phyloP scores from a whole-genome alignment of 441 rosid genomes.

The Populus hybrid region DNA sequence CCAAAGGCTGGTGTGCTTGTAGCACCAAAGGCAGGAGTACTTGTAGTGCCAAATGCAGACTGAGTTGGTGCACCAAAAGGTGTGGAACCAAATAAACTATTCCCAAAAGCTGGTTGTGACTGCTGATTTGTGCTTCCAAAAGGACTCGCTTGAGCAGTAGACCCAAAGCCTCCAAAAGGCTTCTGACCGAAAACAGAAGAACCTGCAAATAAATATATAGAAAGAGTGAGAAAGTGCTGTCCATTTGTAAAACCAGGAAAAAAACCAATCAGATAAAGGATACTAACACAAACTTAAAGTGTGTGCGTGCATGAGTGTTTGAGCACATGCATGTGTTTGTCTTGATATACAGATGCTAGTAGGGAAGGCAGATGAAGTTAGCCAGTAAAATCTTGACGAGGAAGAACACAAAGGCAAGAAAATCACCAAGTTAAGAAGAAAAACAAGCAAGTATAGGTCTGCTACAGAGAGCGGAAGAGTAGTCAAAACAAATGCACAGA shows the following conservation, averaged over 20 bases:
- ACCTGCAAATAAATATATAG: constrained; percentile 29
- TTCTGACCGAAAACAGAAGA: constrained; percentile 68
- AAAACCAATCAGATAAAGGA: constrained; percentile 1
- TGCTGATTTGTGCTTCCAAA: constrained; percentile 73
- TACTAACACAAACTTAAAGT: not conserved
- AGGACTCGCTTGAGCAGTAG: constrained; percentile 64
- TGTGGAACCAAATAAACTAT: constrained; percentile 62
- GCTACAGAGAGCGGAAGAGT: not conserved
- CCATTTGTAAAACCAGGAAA: not conserved
- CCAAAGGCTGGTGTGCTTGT: constrained; percentile 38
- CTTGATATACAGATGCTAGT: not conserved
- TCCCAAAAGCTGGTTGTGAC: constrained; percentile 83
- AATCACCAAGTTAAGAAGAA: not conserved
- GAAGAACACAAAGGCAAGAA: not conserved
- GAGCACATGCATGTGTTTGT: not conserved
- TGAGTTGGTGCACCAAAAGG: constrained; percentile 60
- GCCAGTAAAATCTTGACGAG: not conserved
- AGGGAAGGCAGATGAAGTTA: not conserved
- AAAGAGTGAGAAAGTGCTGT: not conserved
- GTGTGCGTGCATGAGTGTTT: not conserved
- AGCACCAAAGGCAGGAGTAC: constrained; percentile 56
- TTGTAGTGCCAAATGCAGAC: constrained; percentile 56
- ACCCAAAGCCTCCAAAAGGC: constrained; percentile 71
- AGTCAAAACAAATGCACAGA: not conserved
- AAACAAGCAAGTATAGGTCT: not conserved